Base-by-base conservation (phyloP, 2,329 filamentous ascomycete species). In the Mariannaea sp. region DNA sequence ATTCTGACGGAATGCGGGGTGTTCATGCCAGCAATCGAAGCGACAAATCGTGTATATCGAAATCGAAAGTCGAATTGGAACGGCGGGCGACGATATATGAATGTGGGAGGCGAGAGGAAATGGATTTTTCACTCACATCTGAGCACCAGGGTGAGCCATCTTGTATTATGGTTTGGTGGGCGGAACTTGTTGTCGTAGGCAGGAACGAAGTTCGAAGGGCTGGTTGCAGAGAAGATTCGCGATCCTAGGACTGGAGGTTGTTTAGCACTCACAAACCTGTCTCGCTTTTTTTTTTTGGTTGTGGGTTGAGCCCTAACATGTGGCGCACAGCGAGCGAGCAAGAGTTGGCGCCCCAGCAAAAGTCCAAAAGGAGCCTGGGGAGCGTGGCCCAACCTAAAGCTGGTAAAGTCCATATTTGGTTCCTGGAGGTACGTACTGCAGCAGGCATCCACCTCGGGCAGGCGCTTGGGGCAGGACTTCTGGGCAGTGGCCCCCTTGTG, bases 81-180 rank as follows among this genome's bases (percentile, higher is more conserved):
- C 39, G 44, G 7, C 33, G 13, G 29, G 43, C 14, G 20, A 35
- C 30, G 29, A 50, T 39, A n/a, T n/a, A n/a, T n/a, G n/a, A n/a
- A n/a, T n/a, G n/a, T n/a, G n/a, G 24, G 32, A 17, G 43, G 43
- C 16, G 14, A 38, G 38, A 40, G 20, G 14, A 36, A 22, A 56
- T n/a, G n/a, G n/a, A n/a, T n/a, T 52, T 50, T 40, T 55, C 58
- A 78, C 82, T 81, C 75, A 85, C 82, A 85, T 84, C 74, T 84
- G 82, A 72, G 80, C 74, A 73, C 82, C 81, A 66, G 81, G 78
- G 72, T 78, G 75, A 77, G 82, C 80, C 81, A 84, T 84, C 65
- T 76, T 84, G 79, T 74, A 73, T 22, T 71, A 58, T 50, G 43
- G 49, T 51, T 60, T 70, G 66, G 63, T 61, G 62, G 65, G 39